Conservation (phyloP, 1,139 yeast species). For the Meyerozyma sp. region DNA sequence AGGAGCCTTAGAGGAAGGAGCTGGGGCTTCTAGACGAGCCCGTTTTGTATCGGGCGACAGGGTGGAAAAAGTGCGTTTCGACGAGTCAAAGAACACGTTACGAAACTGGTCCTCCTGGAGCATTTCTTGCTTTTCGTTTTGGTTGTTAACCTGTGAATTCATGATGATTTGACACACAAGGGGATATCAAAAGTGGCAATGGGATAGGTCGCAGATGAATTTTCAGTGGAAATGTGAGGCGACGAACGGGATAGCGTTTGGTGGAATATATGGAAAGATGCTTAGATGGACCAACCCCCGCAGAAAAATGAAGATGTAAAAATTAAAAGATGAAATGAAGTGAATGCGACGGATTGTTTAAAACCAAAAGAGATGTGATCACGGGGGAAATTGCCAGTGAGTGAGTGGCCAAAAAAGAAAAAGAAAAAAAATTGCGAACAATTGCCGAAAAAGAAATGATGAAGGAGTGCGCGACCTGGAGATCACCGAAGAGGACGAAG, state of each 20-base stretch:
- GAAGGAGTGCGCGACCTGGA: background rate
- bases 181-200: too few relatives aligned
- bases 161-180: conserved; percentile 6
- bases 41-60: conserved; percentile 6
- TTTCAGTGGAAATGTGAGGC: too few relatives aligned
- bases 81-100: conserved; percentile 20
- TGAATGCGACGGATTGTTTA: background rate
- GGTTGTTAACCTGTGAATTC: conserved; percentile 25
- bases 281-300: background rate
- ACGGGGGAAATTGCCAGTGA: conserved; percentile 1
- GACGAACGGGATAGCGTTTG: background rate
- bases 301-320: background rate
- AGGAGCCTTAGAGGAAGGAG: conserved; percentile 4
- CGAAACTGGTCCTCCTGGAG: conserved; percentile 26
- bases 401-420: conserved; percentile 1
- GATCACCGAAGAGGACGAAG: background rate
- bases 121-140: conserved; percentile 27
- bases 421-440: conserved; percentile 1
- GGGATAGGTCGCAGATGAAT: too few relatives aligned
- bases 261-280: background rate
- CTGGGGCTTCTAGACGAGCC: conserved; percentile 10
- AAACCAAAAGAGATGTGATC: background rate
- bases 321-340: background rate
- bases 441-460: conserved; percentile 1
- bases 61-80: conserved; percentile 6